These are phyloP conservation scores for Eutrema japonicum DNA, from an alignment of 345 rosid species.

Conservation along the genomic window DNA sequence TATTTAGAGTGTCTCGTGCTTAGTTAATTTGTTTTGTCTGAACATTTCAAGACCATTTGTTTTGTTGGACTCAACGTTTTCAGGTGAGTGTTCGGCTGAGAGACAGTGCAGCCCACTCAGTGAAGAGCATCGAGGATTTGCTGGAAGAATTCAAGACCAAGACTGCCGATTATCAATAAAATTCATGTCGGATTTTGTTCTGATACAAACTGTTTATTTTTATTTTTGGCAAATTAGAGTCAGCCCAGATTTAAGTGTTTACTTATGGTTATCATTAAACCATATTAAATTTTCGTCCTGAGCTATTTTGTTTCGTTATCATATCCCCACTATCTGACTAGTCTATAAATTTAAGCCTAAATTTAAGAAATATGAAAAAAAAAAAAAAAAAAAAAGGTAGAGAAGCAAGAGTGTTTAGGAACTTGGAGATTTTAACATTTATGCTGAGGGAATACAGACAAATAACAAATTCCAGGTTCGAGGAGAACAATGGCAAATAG, in stretches of 20 bases:
- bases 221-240: constrained; percentile 3
- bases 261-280: constrained; percentile 4
- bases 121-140: constrained; percentile 62
- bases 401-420: neutral
- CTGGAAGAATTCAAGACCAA: constrained; percentile 64
- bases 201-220: neutral
- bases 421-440: neutral
- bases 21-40: neutral
- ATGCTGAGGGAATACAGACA: neutral
- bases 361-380: neutral
- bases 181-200: constrained; percentile 11
- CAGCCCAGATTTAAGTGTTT: constrained; percentile 2
- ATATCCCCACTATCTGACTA: neutral
- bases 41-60: constrained; percentile 10
- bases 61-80: constrained; percentile 14
- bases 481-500: neutral
- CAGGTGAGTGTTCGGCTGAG: constrained; percentile 88
- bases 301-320: neutral
- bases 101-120: constrained; percentile 65
- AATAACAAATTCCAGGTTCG: neutral
- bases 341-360: neutral
- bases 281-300: neutral
- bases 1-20: neutral
- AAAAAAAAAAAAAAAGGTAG: neutral
- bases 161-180: constrained; percentile 59